Percentiles rank a stretch among this genome's conserved stretches.
Conservation (phyloP, 2,329 filamentous ascomycete species). For the Sclerotinia nivalis region DNA sequence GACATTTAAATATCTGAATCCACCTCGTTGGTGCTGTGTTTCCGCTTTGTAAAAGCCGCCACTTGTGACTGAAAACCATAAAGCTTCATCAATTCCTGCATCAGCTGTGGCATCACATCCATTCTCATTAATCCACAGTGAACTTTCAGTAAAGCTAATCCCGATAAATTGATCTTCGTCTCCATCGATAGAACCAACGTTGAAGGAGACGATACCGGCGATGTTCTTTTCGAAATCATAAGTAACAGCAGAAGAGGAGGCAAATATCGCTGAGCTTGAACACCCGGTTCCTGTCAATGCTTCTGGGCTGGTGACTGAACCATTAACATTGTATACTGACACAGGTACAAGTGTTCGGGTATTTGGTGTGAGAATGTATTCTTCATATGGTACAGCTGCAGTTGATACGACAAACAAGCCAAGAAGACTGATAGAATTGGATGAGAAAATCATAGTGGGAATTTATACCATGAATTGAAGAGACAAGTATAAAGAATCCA, state of each 20-base stretch:
- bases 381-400: slow-evolving; percentile 36
- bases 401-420: not conserved
- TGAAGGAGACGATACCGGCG: slow-evolving; percentile 44
- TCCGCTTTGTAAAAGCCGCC: slow-evolving; percentile 47
- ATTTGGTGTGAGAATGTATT: slow-evolving; percentile 42
- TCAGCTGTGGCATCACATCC: slow-evolving; percentile 50
- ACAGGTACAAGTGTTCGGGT: slow-evolving; percentile 38
- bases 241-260: slow-evolving; percentile 42
- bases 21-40: slow-evolving; percentile 48
- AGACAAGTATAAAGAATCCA: not conserved
- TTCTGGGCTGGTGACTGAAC: slow-evolving; percentile 36
- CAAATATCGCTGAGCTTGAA: slow-evolving; percentile 31
- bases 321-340: slow-evolving; percentile 39
- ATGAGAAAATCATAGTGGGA: not conserved
- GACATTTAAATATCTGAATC: slow-evolving; percentile 53
- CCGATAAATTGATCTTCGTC: slow-evolving; percentile 41
- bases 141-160: slow-evolving; percentile 45
- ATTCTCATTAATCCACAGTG: slow-evolving; percentile 50
- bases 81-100: slow-evolving; percentile 48
- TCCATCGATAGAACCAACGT: slow-evolving; percentile 35
- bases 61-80: slow-evolving; percentile 48
- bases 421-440: not conserved
- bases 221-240: slow-evolving; percentile 46
- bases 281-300: slow-evolving; percentile 21
- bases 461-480: not conserved